Evolutionary conservation across 2,329 filamentous ascomycete species (phyloP), one percentile per base, ranked within the genome.

Genomic region (Cercospora berteroae): DNA sequence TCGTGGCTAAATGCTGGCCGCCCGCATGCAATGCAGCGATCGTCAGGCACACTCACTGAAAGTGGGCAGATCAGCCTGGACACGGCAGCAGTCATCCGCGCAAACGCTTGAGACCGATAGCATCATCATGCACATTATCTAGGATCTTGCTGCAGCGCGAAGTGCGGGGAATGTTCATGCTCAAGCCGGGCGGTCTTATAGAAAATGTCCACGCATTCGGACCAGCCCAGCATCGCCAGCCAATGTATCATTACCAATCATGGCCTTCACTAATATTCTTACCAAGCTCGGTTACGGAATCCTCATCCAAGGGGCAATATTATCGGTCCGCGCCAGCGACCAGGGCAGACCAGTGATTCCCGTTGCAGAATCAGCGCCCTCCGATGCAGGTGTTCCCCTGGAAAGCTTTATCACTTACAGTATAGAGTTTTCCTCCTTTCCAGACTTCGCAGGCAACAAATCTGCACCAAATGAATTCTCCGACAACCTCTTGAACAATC

Each of bases 391-490:
- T 23, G 65, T 76, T 9, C 75, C 79, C 12, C 72, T 78, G 33
- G 77, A 82, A 56, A 78, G 80, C 12, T 87, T 86, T 68, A 79
- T 87, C 12, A 83, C 83, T 20, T 85, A 80, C 74, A 85, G 82
- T 1, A 84, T 85, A 69, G 83, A 86, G 72, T 82, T 85, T 67
- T 80, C 80, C 3, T 84, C 79, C 18, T 86, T 86, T 60, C 82
- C 82, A 5, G 85, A 87, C 67, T 86, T 82, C 76, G 80, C 84
- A 5, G 83, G 86, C 12, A 88, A 88, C 72, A 75, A 76, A 6
- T 84, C 84, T 0, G 72, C 74, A 8, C 88, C 88, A 1, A 89
- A 89, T 72, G 80, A 74, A 0, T 90, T 87, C 75, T 88, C 87
- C 0, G 81, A 88, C 67, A 87, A 86, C 59, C 80, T 89, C 6